Conservation (phyloP, 192 early-diverging fungal species). For the Bifiguratus adelaidae region DNA sequence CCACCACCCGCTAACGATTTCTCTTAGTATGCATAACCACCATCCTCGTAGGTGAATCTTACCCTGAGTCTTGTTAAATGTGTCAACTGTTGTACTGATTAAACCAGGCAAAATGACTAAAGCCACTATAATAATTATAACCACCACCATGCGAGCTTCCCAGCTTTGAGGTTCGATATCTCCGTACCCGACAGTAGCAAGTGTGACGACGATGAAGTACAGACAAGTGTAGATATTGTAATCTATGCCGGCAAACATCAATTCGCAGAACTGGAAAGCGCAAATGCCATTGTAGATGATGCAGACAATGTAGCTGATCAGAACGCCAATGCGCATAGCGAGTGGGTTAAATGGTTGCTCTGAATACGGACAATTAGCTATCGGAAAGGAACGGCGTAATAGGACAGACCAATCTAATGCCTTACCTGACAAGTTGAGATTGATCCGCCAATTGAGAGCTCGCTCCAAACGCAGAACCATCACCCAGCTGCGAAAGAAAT, state of each 20-base stretch:
- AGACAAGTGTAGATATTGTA: too few species aligned
- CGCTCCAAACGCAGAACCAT: conserved; percentile 41
- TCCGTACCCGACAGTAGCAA: conserved; percentile 65
- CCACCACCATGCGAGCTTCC: conserved; percentile 40
- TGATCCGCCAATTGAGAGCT: conserved; percentile 38
- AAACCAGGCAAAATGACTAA: conserved; percentile 47
- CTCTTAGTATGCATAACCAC: too few species aligned
- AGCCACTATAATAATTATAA: conserved; percentile 45
- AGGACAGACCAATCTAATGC: neutral
- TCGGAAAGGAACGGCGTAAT: too few species aligned
- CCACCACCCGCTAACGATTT: too few species aligned
- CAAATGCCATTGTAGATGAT: conserved; percentile 53
- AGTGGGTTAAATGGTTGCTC: conserved; percentile 34
- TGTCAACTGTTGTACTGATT: conserved; percentile 26
- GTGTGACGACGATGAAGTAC: conserved; percentile 55
- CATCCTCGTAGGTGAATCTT: too few species aligned
- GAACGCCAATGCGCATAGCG: conserved; percentile 34
- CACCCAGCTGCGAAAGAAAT: conserved; percentile 47
- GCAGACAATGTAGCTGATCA: conserved; percentile 35
- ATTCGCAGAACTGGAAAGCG: conserved; percentile 49
- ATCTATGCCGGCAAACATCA: too few species aligned
- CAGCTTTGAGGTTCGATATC: conserved; percentile 48
- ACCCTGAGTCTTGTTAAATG: conserved; percentile 19
- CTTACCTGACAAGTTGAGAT: conserved; percentile 35
- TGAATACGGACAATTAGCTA: too few species aligned